Evolutionary conservation across 2,329 filamentous ascomycete species (phyloP).

Genomic region (Incumbomyces lentus): DNA sequence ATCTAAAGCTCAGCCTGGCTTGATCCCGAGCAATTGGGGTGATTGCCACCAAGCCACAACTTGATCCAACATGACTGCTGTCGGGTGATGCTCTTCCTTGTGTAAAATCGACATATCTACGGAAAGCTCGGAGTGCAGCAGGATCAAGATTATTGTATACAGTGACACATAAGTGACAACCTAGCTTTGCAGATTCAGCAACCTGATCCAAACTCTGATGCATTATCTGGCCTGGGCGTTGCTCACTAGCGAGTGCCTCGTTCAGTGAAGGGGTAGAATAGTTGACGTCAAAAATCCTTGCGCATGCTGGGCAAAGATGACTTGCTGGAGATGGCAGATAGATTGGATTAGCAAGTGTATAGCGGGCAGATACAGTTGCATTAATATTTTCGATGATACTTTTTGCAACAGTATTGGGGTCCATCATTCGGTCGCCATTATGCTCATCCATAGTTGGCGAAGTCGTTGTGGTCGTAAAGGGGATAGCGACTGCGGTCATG

Average conservation of each 20-base stretch:
- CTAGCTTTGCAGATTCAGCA: slow-evolving; percentile 15
- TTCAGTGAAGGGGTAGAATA: background rate
- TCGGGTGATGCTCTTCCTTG: slow-evolving; percentile 2
- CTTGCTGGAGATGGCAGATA: slow-evolving; percentile 7
- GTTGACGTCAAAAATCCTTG: slow-evolving; percentile 15
- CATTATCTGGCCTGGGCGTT: slow-evolving; percentile 11
- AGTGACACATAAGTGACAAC: slow-evolving; percentile 20
- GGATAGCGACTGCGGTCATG: slow-evolving; percentile 3
- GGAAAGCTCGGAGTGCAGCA: slow-evolving; percentile 16
- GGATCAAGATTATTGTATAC: slow-evolving; percentile 21
- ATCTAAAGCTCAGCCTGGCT: slow-evolving; percentile 19
- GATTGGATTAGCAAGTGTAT: slow-evolving; percentile 1
- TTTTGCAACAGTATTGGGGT: too few relatives aligned
- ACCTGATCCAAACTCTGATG: slow-evolving; percentile 19
- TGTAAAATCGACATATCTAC: slow-evolving; percentile 2
- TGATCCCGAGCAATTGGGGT: slow-evolving; percentile 20
- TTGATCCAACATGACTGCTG: background rate
- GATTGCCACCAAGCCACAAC: slow-evolving; percentile 10
- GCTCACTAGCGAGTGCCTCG: background rate
- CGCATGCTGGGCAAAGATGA: slow-evolving; percentile 17
- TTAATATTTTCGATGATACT: slow-evolving; percentile 7
- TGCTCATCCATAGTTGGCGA: too few relatives aligned
- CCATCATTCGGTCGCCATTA: too few relatives aligned
- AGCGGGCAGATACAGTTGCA: slow-evolving; percentile 4
- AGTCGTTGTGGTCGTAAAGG: too few relatives aligned